phyloP scores from a whole-genome alignment of 2,329 filamentous ascomycete species.

The Apiospora malaysiana region DNA sequence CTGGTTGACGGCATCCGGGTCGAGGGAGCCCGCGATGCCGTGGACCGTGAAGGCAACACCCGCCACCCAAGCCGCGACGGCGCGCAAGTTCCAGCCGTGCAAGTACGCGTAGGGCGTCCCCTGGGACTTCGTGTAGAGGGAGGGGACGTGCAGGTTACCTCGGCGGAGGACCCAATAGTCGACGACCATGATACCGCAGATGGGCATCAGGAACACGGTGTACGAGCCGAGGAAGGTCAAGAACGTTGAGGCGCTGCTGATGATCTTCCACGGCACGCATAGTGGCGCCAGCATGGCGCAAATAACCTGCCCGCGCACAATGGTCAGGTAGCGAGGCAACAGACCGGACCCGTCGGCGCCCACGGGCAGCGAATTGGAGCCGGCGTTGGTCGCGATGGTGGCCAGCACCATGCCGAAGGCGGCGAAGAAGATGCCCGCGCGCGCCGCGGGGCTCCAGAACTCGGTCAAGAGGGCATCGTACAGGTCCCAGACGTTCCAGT shows the following conservation, averaged over 20 bases:
- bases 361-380: conserved; percentile 46
- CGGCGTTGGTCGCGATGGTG: conserved; percentile 43
- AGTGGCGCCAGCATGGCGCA: conserved; percentile 44
- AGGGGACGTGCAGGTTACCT: conserved; percentile 48
- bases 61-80: conserved; percentile 37
- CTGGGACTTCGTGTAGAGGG: conserved; percentile 37
- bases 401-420: conserved; percentile 44
- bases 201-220: conserved; percentile 47
- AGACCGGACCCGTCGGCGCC: conserved; percentile 48
- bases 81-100: conserved; percentile 41
- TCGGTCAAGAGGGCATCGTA: conserved; percentile 41
- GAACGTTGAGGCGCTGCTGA: conserved; percentile 46
- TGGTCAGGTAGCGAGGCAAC: conserved; percentile 48
- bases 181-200: conserved; percentile 40
- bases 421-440: conserved; percentile 44
- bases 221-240: conserved; percentile 49
- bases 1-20: conserved; percentile 39
- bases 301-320: conserved; percentile 47
- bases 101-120: conserved; percentile 39
- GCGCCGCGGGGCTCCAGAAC: conserved; percentile 43
- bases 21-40: conserved; percentile 38
- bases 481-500: conserved; percentile 53
- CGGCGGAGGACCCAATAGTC: conserved; percentile 45
- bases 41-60: conserved; percentile 42
- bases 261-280: conserved; percentile 49